Evolutionary conservation across 2,329 filamentous ascomycete genomes (phyloP), one percentile per base, ranked within the genome.

Genomic region (Neoscytalidium dimidiatum): DNA sequence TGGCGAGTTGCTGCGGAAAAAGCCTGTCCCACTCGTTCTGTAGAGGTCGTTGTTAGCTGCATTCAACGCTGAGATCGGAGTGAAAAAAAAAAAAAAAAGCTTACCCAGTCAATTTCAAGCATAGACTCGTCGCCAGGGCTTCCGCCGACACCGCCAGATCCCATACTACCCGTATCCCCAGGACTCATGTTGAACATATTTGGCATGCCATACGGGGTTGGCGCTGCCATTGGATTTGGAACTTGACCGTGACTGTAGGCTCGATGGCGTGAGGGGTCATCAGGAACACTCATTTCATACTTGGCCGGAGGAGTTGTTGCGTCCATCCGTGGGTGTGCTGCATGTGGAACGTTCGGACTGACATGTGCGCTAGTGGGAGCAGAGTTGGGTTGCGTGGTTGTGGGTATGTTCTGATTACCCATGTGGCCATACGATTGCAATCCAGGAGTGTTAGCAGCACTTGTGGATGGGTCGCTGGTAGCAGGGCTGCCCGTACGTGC

Each of bases 1-100:
- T 46, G 26, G 38, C 26, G 17, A 70, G 67, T 23, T 74, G 69
- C 5, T 71, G 69, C n/a, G 74, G 70, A 69, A 83, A 83, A 38
- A 81, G 76, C 64, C 75, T 74, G 62, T 83, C 79, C 73, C 79
- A 81, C 70, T 83, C 80, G 60, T 78, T 79, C 81, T 83, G 38
- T 13, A 17, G 11, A 35, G 26, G 21, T 1, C 11, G 1, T 21
- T 17, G 29, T 57, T 29, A 64, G 38, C n/a, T 3, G 26, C 4
- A 4, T 14, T 31, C 9, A 2, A 26, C 13, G 13, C 29, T 14
- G 31, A 28, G 5, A 21, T 13, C 3, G 13, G 7, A 17, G 9
- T 2, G 17, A 41, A 21, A 28, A 17, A 29, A 23, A 19, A 29
- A 41, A 9, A 7, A 19, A 14, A 26, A 5, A 19, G 31, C 51